Conservation (phyloP, 257 asterid species). For the Sherardia arvensis region DNA sequence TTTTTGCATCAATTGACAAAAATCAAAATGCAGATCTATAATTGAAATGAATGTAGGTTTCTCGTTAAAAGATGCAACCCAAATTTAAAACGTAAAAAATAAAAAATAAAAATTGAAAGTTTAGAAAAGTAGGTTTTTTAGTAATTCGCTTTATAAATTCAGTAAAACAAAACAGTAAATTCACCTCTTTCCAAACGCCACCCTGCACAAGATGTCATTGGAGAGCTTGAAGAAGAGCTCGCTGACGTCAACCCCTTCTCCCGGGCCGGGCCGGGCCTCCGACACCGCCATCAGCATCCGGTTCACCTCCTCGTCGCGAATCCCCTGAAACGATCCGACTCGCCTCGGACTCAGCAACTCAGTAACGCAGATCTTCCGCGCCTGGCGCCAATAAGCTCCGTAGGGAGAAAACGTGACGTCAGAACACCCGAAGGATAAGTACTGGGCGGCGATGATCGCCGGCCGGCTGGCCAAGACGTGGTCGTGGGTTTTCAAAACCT, state of each 20-base stretch:
- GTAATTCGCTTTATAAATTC: no score
- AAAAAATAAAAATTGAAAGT: no score
- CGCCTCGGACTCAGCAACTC: slow-evolving; percentile 25
- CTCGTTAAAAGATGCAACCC: no score
- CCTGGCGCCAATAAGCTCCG: slow-evolving; percentile 40
- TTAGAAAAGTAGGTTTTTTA: no score
- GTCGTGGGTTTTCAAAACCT: slow-evolving; percentile 24
- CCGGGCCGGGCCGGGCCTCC: background rate
- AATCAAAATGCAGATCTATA: no score
- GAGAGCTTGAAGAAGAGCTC: slow-evolving; percentile 23
- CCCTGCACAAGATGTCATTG: slow-evolving; percentile 25
- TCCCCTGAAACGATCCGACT: slow-evolving; percentile 21
- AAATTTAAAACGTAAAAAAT: no score
- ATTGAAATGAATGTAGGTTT: no score
- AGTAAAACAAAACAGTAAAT: no score
- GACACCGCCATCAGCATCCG: slow-evolving; percentile 15
- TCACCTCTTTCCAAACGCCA: slow-evolving; percentile 30
- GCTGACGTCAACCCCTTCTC: slow-evolving; percentile 18
- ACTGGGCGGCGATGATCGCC: slow-evolving; percentile 24
- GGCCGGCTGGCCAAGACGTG: slow-evolving; percentile 25
- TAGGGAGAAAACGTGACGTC: slow-evolving; percentile 30
- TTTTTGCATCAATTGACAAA: no score
- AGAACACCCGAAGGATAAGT: slow-evolving; percentile 29
- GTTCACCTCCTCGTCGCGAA: slow-evolving; percentile 24
- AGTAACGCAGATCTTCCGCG: slow-evolving; percentile 26